A percentile compares a stretch with the other conserved stretches of the same genome.
These are phyloP conservation scores for Vitis vinifera DNA, from an alignment of 164 flowering plant genomes.

Conservation along the genomic window ASM3070453v1 NC_081811.1:9825001-9825500, in stretches of 20 bases:
- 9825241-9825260: slow-evolving; percentile 59
- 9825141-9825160: slow-evolving; percentile 1
- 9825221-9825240: slow-evolving; percentile 36
- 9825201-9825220: slow-evolving; percentile 39
- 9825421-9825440: slow-evolving; percentile 4
- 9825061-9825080: slow-evolving; percentile 20
- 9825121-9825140: neutral
- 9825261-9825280: slow-evolving; percentile 72
- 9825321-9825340: slow-evolving; percentile 10
- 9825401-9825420: slow-evolving; percentile 11
- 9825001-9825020: slow-evolving; percentile 21
- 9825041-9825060: slow-evolving; percentile 50
- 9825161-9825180: slow-evolving; percentile 33
- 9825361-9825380: neutral
- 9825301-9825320: slow-evolving; percentile 12
- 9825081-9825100: slow-evolving; percentile 1
- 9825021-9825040: slow-evolving; percentile 41
- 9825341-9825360: slow-evolving; percentile 1
- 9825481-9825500: slow-evolving; percentile 2
- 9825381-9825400: slow-evolving; percentile 29
- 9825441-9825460: slow-evolving; percentile 20
- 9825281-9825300: slow-evolving; percentile 14
- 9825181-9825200: slow-evolving; percentile 19
- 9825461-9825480: slow-evolving; percentile 55
- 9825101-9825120: slow-evolving; percentile 12